Percentiles rank a stretch among this genome's conserved stretches.
Evolutionary conservation across 441 rosid genomes (phyloP).

Genomic region (Biscutella laevigata): DNA sequence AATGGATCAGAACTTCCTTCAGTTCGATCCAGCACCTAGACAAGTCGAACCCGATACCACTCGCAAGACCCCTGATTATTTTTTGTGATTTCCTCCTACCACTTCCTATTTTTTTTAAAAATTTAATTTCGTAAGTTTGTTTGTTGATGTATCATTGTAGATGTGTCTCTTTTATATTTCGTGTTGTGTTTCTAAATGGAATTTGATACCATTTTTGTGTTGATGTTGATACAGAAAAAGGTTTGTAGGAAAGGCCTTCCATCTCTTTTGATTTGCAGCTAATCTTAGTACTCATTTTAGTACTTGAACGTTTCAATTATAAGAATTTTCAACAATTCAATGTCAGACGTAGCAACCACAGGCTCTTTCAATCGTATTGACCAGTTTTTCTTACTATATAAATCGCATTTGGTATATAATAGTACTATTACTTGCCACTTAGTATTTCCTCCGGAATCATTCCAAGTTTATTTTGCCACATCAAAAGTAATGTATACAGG

Average conservation of each 20-base stretch:
- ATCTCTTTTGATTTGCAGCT: not conserved
- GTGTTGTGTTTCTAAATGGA: not conserved
- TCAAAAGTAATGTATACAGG: no score
- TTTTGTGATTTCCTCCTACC: slow-evolving; percentile 54
- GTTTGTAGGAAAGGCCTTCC: not conserved
- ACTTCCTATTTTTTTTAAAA: not conserved
- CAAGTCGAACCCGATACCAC: slow-evolving; percentile 94
- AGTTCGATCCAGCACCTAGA: slow-evolving; percentile 95
- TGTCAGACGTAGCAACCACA: no score
- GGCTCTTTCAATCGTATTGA: no score
- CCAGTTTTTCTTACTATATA: no score
- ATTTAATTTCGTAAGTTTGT: no score
- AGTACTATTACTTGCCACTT: not conserved
- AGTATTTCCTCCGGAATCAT: not conserved
- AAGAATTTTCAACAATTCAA: no score
- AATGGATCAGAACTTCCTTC: slow-evolving; percentile 95
- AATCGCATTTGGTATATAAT: not conserved
- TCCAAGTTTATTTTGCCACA: not conserved
- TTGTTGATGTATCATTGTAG: slow-evolving; percentile 54
- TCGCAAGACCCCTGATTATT: slow-evolving; percentile 97
- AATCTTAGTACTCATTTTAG: not conserved
- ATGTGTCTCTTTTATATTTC: slow-evolving; percentile 30
- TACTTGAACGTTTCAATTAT: not conserved
- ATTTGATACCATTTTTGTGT: slow-evolving; percentile 7
- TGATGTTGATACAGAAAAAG: not conserved